Evolutionary conservation across 805 yeast species (phyloP).

Genomic region (Hermanozyma aechmeae): DNA sequence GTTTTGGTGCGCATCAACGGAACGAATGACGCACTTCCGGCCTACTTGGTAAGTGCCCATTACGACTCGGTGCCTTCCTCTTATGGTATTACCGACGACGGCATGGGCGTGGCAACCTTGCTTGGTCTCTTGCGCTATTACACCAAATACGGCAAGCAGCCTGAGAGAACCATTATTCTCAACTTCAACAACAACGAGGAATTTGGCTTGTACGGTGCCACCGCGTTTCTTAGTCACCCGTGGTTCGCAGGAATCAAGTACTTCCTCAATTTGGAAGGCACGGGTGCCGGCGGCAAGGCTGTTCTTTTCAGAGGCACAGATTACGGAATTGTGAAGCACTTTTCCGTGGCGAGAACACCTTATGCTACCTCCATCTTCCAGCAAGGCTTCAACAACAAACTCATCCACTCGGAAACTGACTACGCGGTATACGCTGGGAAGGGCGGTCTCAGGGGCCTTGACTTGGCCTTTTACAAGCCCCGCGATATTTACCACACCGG

Average conservation of each 20-base stretch:
- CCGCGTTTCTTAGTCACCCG: slow-evolving; percentile 60
- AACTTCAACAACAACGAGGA: slow-evolving; percentile 90
- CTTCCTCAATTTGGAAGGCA: slow-evolving; percentile 81
- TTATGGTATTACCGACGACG: slow-evolving; percentile 87
- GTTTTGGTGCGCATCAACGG: slow-evolving; percentile 73
- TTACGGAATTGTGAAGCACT: slow-evolving; percentile 53
- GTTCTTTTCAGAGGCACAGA: slow-evolving; percentile 79
- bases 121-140: slow-evolving; percentile 56
- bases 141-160: slow-evolving; percentile 32
- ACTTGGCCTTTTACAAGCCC: slow-evolving; percentile 83
- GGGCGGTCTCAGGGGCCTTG: slow-evolving; percentile 72
- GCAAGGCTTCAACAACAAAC: slow-evolving; percentile 69
- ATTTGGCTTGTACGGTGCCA: slow-evolving; percentile 78
- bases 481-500: slow-evolving; percentile 76
- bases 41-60: slow-evolving; percentile 74
- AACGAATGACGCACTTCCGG: slow-evolving; percentile 45
- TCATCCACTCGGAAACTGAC: slow-evolving; percentile 78
- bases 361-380: slow-evolving; percentile 76
- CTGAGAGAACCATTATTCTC: slow-evolving; percentile 64
- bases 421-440: slow-evolving; percentile 58
- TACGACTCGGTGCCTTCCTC: slow-evolving; percentile 85
- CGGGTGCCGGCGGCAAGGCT: slow-evolving; percentile 87
- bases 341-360: slow-evolving; percentile 51
- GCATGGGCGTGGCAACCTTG: slow-evolving; percentile 78
- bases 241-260: slow-evolving; percentile 56